These are phyloP conservation scores for Parietaria judaica DNA, from an alignment of 306 rosid genomes.

Conservation along the genomic window DNA sequence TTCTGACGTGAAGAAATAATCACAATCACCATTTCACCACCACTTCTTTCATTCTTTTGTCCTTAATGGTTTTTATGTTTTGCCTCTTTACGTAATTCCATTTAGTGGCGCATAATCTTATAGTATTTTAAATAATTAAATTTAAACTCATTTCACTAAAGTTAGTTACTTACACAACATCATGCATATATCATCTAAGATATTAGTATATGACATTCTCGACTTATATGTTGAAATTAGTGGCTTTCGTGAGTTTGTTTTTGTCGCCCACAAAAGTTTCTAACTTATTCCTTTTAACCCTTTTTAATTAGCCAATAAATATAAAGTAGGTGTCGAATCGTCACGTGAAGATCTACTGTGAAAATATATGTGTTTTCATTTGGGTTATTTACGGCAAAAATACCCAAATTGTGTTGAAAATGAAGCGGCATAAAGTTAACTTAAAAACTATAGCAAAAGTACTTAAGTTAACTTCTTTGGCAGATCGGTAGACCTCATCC, in stretches of 20 bases:
- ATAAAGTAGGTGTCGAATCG: constrained; percentile 2
- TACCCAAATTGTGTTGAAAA: background rate
- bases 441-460: too few species aligned
- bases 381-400: too few species aligned
- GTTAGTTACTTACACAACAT: too few species aligned
- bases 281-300: background rate
- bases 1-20: constrained; percentile 1
- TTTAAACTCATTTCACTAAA: too few species aligned
- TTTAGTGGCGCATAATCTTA: constrained; percentile 6
- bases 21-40: background rate
- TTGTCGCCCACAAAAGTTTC: background rate
- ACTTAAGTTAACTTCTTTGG: too few species aligned
- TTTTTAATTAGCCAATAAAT: background rate
- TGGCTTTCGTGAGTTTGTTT: constrained; percentile 1
- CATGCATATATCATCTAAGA: too few species aligned
- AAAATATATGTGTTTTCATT: too few species aligned
- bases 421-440: too few species aligned
- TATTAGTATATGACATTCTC: background rate
- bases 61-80: background rate
- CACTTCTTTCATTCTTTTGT: constrained; percentile 2
- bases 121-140: too few species aligned
- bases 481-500: too few species aligned
- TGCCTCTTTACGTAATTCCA: background rate
- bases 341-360: background rate
- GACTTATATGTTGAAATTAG: background rate